These are phyloP conservation scores for Fusarium miscanthi DNA, from an alignment of 2,329 filamentous ascomycete species.

Conservation along the genomic window DNA sequence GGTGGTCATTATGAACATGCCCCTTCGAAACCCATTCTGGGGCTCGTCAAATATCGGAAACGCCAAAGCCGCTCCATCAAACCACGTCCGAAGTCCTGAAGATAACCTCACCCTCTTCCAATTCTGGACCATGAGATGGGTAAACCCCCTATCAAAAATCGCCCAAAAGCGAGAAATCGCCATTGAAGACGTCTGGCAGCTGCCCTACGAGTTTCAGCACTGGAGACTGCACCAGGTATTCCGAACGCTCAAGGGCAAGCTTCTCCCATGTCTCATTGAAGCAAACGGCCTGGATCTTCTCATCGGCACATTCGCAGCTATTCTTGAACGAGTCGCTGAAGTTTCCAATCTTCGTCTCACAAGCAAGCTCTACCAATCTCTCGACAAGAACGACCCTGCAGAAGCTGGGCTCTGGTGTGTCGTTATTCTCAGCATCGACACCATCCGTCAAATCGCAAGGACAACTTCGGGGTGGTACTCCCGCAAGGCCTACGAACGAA, in stretches of 20 bases:
- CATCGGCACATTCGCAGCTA: constrained; percentile 71
- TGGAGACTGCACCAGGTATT: constrained; percentile 79
- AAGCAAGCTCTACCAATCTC: constrained; percentile 50
- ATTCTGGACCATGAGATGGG: constrained; percentile 88
- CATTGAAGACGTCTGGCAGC: constrained; percentile 83
- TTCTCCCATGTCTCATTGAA: constrained; percentile 74
- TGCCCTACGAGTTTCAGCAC: constrained; percentile 87
- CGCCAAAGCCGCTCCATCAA: constrained; percentile 42
- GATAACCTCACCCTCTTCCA: constrained; percentile 84
- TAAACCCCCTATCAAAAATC: constrained; percentile 75
- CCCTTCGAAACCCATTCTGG: constrained; percentile 52
- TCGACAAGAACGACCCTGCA: constrained; percentile 45
- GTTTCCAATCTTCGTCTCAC: constrained; percentile 54
- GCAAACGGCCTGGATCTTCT: constrained; percentile 85
- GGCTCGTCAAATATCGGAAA: constrained; percentile 48
- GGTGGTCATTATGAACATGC: constrained; percentile 52
- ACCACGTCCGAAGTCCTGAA: constrained; percentile 74
- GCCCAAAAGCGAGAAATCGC: constrained; percentile 75
- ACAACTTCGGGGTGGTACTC: constrained; percentile 76
- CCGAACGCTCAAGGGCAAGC: constrained; percentile 75
- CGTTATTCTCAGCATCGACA: constrained; percentile 51
- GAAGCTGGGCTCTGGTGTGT: constrained; percentile 53
- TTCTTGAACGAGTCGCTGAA: constrained; percentile 60
- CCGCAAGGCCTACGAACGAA: constrained; percentile 85
- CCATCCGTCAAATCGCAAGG: constrained; percentile 49